phyloP scores from a whole-genome alignment of 129 eudicot genomes.

The Logfia minima region DNA sequence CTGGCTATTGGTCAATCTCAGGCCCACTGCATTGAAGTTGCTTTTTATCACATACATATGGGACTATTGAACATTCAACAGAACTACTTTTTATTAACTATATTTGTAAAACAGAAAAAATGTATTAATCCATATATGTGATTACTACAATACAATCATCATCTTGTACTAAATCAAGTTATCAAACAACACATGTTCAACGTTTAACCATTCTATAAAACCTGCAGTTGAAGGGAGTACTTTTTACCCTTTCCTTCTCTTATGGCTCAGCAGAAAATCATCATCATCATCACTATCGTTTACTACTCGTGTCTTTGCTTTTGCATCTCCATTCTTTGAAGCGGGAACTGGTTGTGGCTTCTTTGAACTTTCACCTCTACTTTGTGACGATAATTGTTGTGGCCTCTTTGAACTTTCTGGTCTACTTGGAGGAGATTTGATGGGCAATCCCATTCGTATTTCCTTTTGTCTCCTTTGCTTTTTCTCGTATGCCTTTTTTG shows the following conservation, averaged over 20 bases:
- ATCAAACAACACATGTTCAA: neutral
- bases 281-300: conserved; percentile 62
- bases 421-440: conserved; percentile 68
- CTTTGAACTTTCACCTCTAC: conserved; percentile 50
- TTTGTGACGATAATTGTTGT: conserved; percentile 33
- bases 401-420: conserved; percentile 60
- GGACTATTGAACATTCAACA: too few relatives aligned
- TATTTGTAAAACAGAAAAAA: neutral
- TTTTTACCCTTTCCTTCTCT: conserved; percentile 66
- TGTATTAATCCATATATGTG: neutral
- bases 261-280: conserved; percentile 66
- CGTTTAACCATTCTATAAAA: conserved; percentile 24
- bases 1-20: too few relatives aligned
- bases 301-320: conserved; percentile 55
- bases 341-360: conserved; percentile 44
- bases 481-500: conserved; percentile 81
- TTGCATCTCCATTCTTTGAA: conserved; percentile 69
- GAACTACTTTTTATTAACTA: too few relatives aligned
- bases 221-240: neutral
- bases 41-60: too few relatives aligned
- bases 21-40: too few relatives aligned
- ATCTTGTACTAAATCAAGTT: neutral
- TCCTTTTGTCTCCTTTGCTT: conserved; percentile 88
- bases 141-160: neutral
- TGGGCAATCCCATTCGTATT: conserved; percentile 63